Conservation (phyloP, 768 basidiomycete genomes). For the Mycena vulgaris region DNA sequence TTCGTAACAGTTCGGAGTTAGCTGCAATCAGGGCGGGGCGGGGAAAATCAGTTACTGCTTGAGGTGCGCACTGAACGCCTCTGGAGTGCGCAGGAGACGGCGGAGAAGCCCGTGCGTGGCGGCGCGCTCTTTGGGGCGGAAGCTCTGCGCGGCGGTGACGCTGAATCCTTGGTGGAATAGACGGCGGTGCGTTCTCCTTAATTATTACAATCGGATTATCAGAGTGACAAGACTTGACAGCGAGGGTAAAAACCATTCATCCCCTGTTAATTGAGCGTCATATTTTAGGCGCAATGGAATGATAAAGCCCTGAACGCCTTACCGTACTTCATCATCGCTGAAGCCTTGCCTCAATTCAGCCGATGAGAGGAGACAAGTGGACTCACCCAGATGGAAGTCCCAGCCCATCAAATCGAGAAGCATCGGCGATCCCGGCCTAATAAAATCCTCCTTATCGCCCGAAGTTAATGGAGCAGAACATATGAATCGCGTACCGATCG, state of each 20-base stretch:
- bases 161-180: constrained; percentile 22
- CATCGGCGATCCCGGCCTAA: constrained; percentile 31
- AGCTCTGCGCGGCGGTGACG: not conserved
- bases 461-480: not conserved
- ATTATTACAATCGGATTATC: too few species aligned
- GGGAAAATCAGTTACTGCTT: constrained; percentile 15
- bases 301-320: not conserved
- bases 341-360: not conserved
- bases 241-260: constrained; percentile 18
- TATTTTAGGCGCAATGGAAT: not conserved
- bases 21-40: not conserved
- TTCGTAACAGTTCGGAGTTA: not conserved
- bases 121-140: constrained; percentile 4
- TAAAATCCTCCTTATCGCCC: too few species aligned
- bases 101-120: constrained; percentile 34
- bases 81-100: constrained; percentile 25
- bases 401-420: constrained; percentile 32
- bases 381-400: constrained; percentile 20
- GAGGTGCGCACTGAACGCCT: constrained; percentile 13
- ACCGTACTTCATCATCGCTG: constrained; percentile 33
- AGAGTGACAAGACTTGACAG: too few species aligned
- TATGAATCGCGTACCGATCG: constrained; percentile 46
- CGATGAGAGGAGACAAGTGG: not conserved
- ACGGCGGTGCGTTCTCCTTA: constrained; percentile 26
- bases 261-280: not conserved